phyloP scores from a whole-genome alignment of 2,329 filamentous ascomycete genomes.

The Dactylonectria estremocensis region DNA sequence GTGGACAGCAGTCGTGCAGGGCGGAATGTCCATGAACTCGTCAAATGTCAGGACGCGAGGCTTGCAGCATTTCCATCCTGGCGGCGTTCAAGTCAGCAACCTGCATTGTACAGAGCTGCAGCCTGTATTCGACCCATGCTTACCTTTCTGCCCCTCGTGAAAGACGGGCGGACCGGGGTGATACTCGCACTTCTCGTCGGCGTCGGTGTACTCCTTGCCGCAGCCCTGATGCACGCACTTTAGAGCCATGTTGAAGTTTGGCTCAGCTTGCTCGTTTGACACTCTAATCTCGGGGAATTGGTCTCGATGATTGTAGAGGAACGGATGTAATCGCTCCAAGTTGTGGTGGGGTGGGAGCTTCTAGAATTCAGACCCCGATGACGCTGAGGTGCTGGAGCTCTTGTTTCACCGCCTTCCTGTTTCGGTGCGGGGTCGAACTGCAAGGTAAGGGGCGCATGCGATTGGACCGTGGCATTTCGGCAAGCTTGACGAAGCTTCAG shows the following conservation, averaged over 20 bases:
- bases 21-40: slow-evolving; percentile 93
- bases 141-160: slow-evolving; percentile 99
- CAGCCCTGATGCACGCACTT: slow-evolving; percentile 99
- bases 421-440: slow-evolving; percentile 49
- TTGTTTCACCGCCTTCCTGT: slow-evolving; percentile 55
- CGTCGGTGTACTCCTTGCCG: slow-evolving; percentile 87
- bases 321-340: slow-evolving; percentile 30
- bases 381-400: slow-evolving; percentile 43
- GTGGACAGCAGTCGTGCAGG: slow-evolving; percentile 94
- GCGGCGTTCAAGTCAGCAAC: slow-evolving; percentile 27
- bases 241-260: slow-evolving; percentile 69
- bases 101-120: not conserved
- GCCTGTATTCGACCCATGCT: slow-evolving; percentile 27
- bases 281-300: slow-evolving; percentile 23
- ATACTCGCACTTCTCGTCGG: slow-evolving; percentile 88
- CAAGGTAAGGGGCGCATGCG: slow-evolving; percentile 13
- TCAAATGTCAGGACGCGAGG: slow-evolving; percentile 96
- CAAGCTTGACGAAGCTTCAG: slow-evolving; percentile 7
- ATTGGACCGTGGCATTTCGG: slow-evolving; percentile 27
- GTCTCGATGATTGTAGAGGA: slow-evolving; percentile 11
- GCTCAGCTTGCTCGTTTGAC: slow-evolving; percentile 16
- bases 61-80: slow-evolving; percentile 99
- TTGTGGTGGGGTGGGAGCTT: slow-evolving; percentile 57
- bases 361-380: slow-evolving; percentile 54
- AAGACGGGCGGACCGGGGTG: slow-evolving; percentile 96